Evolutionary conservation across 768 basidiomycete species (phyloP).

Genomic region (Terana coerulea): DNA sequence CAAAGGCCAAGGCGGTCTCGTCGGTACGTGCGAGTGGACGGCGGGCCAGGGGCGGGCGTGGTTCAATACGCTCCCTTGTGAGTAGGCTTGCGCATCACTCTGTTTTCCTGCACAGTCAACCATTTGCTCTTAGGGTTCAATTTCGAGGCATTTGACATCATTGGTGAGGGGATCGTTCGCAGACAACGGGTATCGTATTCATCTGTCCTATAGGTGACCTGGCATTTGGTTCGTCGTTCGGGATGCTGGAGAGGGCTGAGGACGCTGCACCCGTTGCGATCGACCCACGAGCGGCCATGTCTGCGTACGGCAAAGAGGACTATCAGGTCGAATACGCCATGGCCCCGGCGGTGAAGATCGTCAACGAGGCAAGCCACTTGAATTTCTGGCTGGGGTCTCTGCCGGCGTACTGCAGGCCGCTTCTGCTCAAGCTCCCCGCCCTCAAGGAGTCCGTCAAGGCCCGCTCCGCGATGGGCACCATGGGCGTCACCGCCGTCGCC

Average conservation of each 20-base stretch:
- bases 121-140: slow-evolving; percentile 46
- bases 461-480: neutral
- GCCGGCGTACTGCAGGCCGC: slow-evolving; percentile 1
- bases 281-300: slow-evolving; percentile 47
- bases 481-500: slow-evolving; percentile 12
- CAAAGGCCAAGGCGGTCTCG: slow-evolving; percentile 47
- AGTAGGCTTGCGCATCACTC: slow-evolving; percentile 22
- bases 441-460: neutral
- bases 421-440: neutral
- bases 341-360: slow-evolving; percentile 4
- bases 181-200: neutral
- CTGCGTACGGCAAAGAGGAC: slow-evolving; percentile 43
- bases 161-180: slow-evolving; percentile 41
- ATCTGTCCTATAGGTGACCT: slow-evolving; percentile 48
- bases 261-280: slow-evolving; percentile 65
- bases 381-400: slow-evolving; percentile 2
- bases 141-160: slow-evolving; percentile 62
- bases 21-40: slow-evolving; percentile 54
- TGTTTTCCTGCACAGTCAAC: neutral
- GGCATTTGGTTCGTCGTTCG: slow-evolving; percentile 81
- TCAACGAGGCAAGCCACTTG: neutral
- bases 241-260: slow-evolving; percentile 70
- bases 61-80: slow-evolving; percentile 68
- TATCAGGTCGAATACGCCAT: neutral
- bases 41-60: slow-evolving; percentile 55